phyloP scores from a whole-genome alignment of 2,329 filamentous ascomycete species.

The Ophidiomyces ophidiicola region DNA sequence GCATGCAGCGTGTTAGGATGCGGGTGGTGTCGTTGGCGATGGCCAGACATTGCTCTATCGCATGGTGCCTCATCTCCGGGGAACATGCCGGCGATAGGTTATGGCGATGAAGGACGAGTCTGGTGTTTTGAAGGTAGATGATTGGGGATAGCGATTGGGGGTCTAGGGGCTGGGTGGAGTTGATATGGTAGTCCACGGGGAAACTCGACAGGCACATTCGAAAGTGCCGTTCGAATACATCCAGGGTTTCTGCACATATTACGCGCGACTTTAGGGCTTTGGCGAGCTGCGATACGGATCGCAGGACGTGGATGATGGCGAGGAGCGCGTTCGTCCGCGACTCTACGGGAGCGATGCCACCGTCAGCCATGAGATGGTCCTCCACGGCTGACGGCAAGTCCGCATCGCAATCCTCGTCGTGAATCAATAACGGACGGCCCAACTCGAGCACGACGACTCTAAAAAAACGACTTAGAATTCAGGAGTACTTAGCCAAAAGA shows the following conservation, averaged over 20 bases:
- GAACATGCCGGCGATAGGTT: conserved; percentile 67
- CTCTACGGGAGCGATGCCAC: conserved; percentile 32
- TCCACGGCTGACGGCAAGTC: conserved; percentile 66
- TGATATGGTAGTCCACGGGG: conserved; percentile 59
- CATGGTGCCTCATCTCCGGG: conserved; percentile 51
- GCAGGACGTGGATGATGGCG: conserved; percentile 68
- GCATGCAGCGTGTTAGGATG: conserved; percentile 56
- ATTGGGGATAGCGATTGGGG: conserved; percentile 63
- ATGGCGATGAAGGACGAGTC: conserved; percentile 77
- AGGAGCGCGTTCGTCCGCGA: conserved; percentile 59
- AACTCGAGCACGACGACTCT: conserved; percentile 66
- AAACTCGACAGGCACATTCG: conserved; percentile 61
- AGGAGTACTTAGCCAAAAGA: conserved; percentile 13
- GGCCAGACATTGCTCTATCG: conserved; percentile 63
- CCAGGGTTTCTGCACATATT: conserved; percentile 55
- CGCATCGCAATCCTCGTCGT: conserved; percentile 80
- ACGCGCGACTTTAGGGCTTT: conserved; percentile 56
- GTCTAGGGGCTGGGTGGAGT: conserved; percentile 55
- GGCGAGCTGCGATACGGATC: conserved; percentile 61
- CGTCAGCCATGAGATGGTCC: conserved; percentile 50
- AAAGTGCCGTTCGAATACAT: conserved; percentile 74
- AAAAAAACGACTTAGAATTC: conserved; percentile 25
- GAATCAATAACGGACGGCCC: conserved; percentile 67
- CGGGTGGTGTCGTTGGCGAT: conserved; percentile 67
- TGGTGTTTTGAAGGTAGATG: conserved; percentile 66